phyloP scores from a whole-genome alignment of 2,329 filamentous ascomycete genomes.

The Akanthomyces uredinophilus region DNA sequence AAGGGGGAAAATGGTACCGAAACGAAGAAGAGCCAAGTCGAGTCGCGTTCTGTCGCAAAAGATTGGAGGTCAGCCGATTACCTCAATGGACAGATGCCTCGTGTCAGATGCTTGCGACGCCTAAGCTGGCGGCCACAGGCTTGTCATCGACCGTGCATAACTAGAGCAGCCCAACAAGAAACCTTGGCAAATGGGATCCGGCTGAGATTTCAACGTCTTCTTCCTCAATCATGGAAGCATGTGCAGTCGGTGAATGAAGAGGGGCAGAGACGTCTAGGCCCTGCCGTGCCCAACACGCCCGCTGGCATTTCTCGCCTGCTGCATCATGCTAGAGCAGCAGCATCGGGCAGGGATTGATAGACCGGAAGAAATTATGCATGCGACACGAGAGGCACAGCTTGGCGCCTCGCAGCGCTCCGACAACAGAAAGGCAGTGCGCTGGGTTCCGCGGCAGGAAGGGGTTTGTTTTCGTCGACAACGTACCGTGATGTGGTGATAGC shows the following conservation, averaged over 20 bases:
- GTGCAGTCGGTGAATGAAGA: neutral
- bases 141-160: neutral
- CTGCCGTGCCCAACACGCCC: neutral
- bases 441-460: neutral
- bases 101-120: constrained; percentile 5
- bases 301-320: neutral
- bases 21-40: neutral
- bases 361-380: neutral
- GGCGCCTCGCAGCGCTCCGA: neutral
- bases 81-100: neutral
- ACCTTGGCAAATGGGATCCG: neutral
- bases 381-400: neutral
- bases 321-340: neutral
- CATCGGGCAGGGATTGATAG: neutral
- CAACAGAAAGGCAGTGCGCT: neutral
- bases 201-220: neutral
- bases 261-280: neutral
- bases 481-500: neutral
- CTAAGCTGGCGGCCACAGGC: neutral
- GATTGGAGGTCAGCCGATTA: constrained; percentile 9
- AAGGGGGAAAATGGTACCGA: neutral
- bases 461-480: neutral
- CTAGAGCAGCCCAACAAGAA: neutral
- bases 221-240: neutral
- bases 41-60: neutral